phyloP scores from a whole-genome alignment of 768 basidiomycete species.

The Naganishia kalamii region DNA sequence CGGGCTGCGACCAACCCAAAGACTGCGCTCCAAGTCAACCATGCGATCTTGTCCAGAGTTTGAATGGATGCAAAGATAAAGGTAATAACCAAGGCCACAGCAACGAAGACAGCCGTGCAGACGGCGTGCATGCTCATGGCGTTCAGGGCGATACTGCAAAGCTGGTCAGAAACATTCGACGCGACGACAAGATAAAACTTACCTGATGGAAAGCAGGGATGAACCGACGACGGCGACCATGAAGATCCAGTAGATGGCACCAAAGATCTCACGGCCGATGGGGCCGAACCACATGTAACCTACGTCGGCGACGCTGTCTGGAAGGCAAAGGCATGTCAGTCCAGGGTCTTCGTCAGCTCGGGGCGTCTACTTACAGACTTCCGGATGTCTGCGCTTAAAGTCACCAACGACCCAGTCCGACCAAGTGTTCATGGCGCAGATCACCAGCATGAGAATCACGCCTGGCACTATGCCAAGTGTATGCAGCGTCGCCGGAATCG shows the following conservation, averaged over 20 bases:
- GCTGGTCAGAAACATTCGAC: too few species aligned
- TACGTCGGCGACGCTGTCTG: constrained; percentile 24
- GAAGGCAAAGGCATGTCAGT: neutral
- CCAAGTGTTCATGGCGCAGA: constrained; percentile 13
- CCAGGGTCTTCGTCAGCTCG: too few species aligned
- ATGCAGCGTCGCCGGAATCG: constrained; percentile 33
- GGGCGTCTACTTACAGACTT: constrained; percentile 24
- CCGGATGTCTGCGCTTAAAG: constrained; percentile 40
- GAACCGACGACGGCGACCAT: constrained; percentile 36
- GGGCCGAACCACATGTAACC: constrained; percentile 32
- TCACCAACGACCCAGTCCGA: constrained; percentile 17
- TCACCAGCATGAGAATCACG: constrained; percentile 17
- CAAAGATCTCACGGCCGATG: constrained; percentile 32
- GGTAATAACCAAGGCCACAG: constrained; percentile 36
- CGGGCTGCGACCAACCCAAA: constrained; percentile 27
- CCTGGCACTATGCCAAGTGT: constrained; percentile 34
- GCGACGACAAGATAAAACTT: neutral
- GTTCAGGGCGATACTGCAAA: constrained; percentile 46
- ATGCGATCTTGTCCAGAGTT: constrained; percentile 41
- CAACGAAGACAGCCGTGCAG: constrained; percentile 46
- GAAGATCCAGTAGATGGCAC: constrained; percentile 30
- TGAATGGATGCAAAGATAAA: constrained; percentile 34
- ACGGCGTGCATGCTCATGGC: constrained; percentile 42
- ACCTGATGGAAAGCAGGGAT: constrained; percentile 37
- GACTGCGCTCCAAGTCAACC: constrained; percentile 38